Base-by-base conservation (phyloP, 495 filamentous ascomycete species). In the Podospora pseudoanserina region DNA sequence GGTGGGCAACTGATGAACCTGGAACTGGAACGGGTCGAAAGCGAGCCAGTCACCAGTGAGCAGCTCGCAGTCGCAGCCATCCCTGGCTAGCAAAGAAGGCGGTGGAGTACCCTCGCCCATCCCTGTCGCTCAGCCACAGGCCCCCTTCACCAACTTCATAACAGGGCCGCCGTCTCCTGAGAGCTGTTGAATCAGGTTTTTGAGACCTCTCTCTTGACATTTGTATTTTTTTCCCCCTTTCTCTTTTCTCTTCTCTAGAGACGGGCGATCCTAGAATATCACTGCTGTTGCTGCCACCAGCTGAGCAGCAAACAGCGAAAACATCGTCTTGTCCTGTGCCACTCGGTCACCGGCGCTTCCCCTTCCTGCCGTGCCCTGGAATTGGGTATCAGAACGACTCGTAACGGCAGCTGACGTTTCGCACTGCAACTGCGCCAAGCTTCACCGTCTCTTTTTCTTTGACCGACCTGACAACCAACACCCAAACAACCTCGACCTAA, bases 101-200 rank as follows among this genome's bases (percentile, higher is more conserved):
- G 55, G 69, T 69, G 69, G 70, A 28, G 61, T 5, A n/a, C 34
- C 60, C 27, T 61, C 60, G 9, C 53, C 13, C 64, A 71, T 70
- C 70, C 73, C 67, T 71, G 73, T 32, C 69, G 69, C 73, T 72
- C 65, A 72, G 73, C 73, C 73, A 72, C 73, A 71, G 34, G 59
- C 63, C 67, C 39, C 28, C 63, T 55, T 64, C 60, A 61, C 70
- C 64, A 69, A 69, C 70, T 72, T 75, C 68, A 69, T 75, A 71
- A 66, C 26, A 20, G 65, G 65, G 64, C n/a, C 3, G 59, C 30
- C 64, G 49, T 74, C 72, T 70, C 68, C 70, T 70, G 61, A 63
- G 72, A 68, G 68, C 57, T 72, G 65, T 68, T 72, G 71, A 73
- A 71, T 71, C 71, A 65, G 63, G 54, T 68, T 70, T 75, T 72